These are phyloP conservation scores for Ascobolus immersus DNA, from an alignment of 495 filamentous ascomycete genomes.

Conservation along the genomic window DNA sequence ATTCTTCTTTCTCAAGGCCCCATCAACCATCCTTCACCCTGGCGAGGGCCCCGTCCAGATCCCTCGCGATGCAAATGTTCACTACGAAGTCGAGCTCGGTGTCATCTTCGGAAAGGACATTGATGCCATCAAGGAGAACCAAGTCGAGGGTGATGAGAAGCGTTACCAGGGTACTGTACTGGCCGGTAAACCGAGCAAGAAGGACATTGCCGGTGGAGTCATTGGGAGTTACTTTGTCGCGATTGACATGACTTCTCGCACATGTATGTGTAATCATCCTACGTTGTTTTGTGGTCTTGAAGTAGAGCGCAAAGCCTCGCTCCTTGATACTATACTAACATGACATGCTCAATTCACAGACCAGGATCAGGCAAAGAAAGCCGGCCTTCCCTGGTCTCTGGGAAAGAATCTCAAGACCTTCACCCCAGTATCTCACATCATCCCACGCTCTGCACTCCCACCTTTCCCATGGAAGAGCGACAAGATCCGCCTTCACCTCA, in stretches of 20 bases:
- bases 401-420: slow-evolving; percentile 96
- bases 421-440: slow-evolving; percentile 54
- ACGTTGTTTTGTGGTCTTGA: not conserved
- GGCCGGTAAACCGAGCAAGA: slow-evolving; percentile 9
- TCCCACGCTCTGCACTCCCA: slow-evolving; percentile 49
- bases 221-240: too few relatives aligned
- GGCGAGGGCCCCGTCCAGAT: slow-evolving; percentile 55
- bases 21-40: slow-evolving; percentile 55
- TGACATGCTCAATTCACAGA: too few relatives aligned
- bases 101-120: slow-evolving; percentile 59
- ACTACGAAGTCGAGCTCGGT: slow-evolving; percentile 89
- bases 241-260: slow-evolving; percentile 25
- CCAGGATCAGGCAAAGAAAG: slow-evolving; percentile 87
- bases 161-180: slow-evolving; percentile 25
- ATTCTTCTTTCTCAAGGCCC: slow-evolving; percentile 96
- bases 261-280: slow-evolving; percentile 7
- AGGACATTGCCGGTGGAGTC: too few relatives aligned
- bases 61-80: slow-evolving; percentile 55
- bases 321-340: too few relatives aligned
- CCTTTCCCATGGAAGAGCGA: too few relatives aligned
- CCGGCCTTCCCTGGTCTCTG: slow-evolving; percentile 88
- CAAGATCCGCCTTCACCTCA: slow-evolving; percentile 58
- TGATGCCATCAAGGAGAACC: slow-evolving; percentile 48
- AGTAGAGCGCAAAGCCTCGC: not conserved
- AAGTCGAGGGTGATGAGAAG: slow-evolving; percentile 29